Percentiles rank a stretch among this genome's conserved stretches.
Evolutionary conservation across 768 basidiomycete genomes (phyloP).

Genomic region (Tulasnella sp.): DNA sequence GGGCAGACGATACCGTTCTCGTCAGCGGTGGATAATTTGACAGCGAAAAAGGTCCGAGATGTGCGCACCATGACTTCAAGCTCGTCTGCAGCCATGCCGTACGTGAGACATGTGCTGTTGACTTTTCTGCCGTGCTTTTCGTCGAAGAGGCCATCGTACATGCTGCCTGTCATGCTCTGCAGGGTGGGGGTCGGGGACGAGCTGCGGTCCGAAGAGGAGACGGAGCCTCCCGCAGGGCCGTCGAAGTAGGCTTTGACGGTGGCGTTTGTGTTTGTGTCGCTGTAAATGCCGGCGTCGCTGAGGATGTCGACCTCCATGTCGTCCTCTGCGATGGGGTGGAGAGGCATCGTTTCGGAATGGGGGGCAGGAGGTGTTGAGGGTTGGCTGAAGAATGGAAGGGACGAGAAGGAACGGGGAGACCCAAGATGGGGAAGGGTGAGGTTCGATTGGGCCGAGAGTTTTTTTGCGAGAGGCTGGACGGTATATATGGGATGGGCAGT

Average conservation of each 20-base stretch:
- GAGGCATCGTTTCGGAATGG: background rate
- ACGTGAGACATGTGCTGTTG: conserved; percentile 14
- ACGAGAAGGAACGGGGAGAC: background rate
- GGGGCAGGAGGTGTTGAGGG: background rate
- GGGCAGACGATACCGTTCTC: too few species aligned
- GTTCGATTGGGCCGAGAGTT: background rate
- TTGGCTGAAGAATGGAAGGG: background rate
- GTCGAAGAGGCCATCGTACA: background rate
- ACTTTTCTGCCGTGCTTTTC: conserved; percentile 24
- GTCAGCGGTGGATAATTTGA: background rate
- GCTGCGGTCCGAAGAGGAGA: conserved; percentile 13
- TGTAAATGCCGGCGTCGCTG: background rate
- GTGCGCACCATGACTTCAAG: conserved; percentile 8
- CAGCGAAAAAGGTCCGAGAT: background rate
- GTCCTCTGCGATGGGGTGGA: background rate
- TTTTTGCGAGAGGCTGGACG: background rate
- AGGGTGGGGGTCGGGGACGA: conserved; percentile 17
- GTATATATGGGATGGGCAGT: background rate
- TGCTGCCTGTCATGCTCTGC: conserved; percentile 13
- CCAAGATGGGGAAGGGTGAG: background rate
- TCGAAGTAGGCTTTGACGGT: background rate
- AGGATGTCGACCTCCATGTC: background rate
- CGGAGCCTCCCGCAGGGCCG: background rate
- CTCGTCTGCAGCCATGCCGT: conserved; percentile 22
- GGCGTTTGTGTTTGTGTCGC: background rate